Evolutionary conservation across 225 moss, liverwort and hornwort genomes (phyloP).

Genomic region (Polytrichum formosum): DNA sequence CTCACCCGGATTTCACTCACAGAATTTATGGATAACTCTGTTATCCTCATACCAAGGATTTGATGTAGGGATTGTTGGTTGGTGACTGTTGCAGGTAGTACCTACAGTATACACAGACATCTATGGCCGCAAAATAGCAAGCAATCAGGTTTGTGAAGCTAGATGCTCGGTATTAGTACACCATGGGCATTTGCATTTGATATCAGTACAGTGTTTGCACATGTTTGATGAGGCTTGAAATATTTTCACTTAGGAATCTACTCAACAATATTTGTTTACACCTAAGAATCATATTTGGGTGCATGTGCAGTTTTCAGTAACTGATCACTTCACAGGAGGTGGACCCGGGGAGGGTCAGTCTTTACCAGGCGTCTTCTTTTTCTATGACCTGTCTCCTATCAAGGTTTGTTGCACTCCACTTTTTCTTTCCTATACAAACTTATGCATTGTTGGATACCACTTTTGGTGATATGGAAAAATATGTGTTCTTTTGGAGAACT

Average conservation of each 20-base stretch:
- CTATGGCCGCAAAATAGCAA: slow-evolving; percentile 70
- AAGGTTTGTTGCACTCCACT: slow-evolving; percentile 44
- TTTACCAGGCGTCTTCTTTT: slow-evolving; percentile 94
- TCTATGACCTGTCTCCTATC: slow-evolving; percentile 95
- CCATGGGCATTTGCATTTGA: too few species aligned
- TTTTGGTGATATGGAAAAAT: too few species aligned
- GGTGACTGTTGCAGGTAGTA: slow-evolving; percentile 57
- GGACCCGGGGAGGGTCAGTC: slow-evolving; percentile 70
- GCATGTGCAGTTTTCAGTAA: slow-evolving; percentile 82
- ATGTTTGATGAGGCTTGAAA: too few species aligned
- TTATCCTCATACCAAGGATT: too few species aligned
- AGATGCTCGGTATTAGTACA: too few species aligned
- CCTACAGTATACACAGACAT: slow-evolving; percentile 87
- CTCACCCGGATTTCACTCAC: too few species aligned
- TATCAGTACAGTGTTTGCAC: too few species aligned
- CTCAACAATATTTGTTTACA: too few species aligned
- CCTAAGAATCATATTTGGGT: too few species aligned
- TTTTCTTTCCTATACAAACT: slow-evolving; percentile 1
- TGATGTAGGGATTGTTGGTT: not conserved
- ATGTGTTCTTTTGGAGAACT: too few species aligned
- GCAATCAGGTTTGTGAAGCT: slow-evolving; percentile 66
- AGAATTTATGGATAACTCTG: too few species aligned
- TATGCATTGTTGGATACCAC: not conserved
- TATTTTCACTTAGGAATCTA: too few species aligned
- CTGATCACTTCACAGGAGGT: slow-evolving; percentile 87